These are phyloP conservation scores for Coleophoma cylindrospora DNA, from an alignment of 2,329 filamentous ascomycete species.

Conservation along the genomic window DNA sequence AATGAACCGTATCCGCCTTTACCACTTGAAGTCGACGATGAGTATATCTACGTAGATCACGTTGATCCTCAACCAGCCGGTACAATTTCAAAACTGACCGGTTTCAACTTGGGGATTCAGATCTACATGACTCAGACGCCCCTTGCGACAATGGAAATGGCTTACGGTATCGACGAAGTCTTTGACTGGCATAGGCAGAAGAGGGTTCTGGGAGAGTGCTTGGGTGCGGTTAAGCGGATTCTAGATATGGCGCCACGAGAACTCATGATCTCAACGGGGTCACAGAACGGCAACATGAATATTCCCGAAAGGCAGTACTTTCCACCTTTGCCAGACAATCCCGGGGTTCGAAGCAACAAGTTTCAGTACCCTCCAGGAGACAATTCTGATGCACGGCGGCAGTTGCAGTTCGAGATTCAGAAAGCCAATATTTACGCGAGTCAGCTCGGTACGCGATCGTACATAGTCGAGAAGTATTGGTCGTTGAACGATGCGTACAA, in stretches of 20 bases:
- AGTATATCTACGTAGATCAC: slow-evolving; percentile 67
- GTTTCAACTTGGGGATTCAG: slow-evolving; percentile 75
- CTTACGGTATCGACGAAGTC: slow-evolving; percentile 72
- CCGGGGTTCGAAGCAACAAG: slow-evolving; percentile 27
- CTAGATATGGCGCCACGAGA: slow-evolving; percentile 65
- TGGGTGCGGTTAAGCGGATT: slow-evolving; percentile 65
- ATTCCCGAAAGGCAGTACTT: slow-evolving; percentile 43
- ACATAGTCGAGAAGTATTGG: slow-evolving; percentile 83
- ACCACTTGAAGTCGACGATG: slow-evolving; percentile 79
- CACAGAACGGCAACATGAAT: slow-evolving; percentile 34
- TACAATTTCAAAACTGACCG: slow-evolving; percentile 65
- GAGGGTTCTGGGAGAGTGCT: slow-evolving; percentile 63
- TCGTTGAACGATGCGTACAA: slow-evolving; percentile 65
- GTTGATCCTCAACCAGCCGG: slow-evolving; percentile 66
- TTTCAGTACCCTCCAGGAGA: slow-evolving; percentile 5
- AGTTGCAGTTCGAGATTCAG: slow-evolving; percentile 80
- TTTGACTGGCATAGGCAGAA: slow-evolving; percentile 76
- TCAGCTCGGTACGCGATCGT: slow-evolving; percentile 75
- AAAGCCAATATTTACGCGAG: slow-evolving; percentile 87
- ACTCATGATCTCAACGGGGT: slow-evolving; percentile 47
- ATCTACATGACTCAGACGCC: slow-evolving; percentile 78
- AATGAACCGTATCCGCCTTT: slow-evolving; percentile 73
- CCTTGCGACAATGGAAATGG: slow-evolving; percentile 73
- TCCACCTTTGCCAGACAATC: slow-evolving; percentile 37
- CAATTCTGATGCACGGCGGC: slow-evolving; percentile 32